Conservation (phyloP, 768 basidiomycete genomes). For the Austroboletus festivus region DNA sequence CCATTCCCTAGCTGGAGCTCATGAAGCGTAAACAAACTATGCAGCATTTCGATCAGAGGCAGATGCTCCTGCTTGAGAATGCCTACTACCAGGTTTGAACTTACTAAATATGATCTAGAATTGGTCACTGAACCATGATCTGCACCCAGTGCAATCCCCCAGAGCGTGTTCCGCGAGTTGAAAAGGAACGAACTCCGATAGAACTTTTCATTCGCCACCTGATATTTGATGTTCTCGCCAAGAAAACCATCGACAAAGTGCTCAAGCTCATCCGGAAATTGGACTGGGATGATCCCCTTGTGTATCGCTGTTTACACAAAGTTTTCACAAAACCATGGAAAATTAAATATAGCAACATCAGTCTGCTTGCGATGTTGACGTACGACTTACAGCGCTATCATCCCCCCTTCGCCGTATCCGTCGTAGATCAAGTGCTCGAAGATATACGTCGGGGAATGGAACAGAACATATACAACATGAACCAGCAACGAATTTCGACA, state of each 20-base stretch:
- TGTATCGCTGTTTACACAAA: conserved; percentile 69
- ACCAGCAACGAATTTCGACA: conserved; percentile 88
- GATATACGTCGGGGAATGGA: conserved; percentile 89
- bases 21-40: conserved; percentile 93
- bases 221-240: conserved; percentile 89
- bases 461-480: conserved; percentile 91
- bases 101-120: background rate
- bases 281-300: conserved; percentile 81
- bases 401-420: conserved; percentile 79
- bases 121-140: conserved; percentile 9
- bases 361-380: conserved; percentile 88
- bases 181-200: conserved; percentile 81
- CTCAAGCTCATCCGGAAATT: conserved; percentile 89
- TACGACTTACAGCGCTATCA: conserved; percentile 94
- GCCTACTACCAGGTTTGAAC: conserved; percentile 88
- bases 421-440: conserved; percentile 94
- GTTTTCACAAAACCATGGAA: conserved; percentile 99
- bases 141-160: conserved; percentile 86
- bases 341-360: conserved; percentile 87
- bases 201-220: conserved; percentile 95
- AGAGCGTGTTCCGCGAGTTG: conserved; percentile 80
- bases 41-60: conserved; percentile 90
- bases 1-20: conserved; percentile 69
- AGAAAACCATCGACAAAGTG: conserved; percentile 95
- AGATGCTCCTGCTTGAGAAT: conserved; percentile 88